Percentiles rank a stretch among this genome's conserved stretches.
phyloP scores from a whole-genome alignment of 192 early-diverging fungal species.

The Backusella circina region DNA sequence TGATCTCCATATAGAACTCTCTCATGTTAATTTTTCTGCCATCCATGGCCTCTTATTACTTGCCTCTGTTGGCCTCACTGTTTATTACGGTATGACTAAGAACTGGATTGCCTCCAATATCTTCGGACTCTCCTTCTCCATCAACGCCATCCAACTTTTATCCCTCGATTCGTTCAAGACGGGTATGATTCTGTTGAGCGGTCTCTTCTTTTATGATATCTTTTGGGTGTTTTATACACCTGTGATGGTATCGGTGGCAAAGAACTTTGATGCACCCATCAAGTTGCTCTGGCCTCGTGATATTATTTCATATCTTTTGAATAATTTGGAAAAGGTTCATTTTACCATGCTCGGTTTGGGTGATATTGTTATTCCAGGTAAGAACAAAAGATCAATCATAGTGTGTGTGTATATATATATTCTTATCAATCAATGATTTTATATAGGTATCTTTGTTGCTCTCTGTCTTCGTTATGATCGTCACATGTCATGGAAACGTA shows the following conservation, averaged over 20 bases:
- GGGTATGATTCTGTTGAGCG: constrained; percentile 87
- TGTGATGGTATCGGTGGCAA: constrained; percentile 98
- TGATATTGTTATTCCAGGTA: constrained; percentile 95
- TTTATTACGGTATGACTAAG: constrained; percentile 76
- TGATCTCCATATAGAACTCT: constrained; percentile 54
- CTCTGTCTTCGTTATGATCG: constrained; percentile 90
- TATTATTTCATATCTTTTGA: constrained; percentile 48
- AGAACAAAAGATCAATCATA: too few species aligned
- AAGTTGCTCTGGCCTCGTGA: constrained; percentile 90
- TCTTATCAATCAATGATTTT: too few species aligned
- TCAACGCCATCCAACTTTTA: constrained; percentile 81
- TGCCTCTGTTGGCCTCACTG: constrained; percentile 58
- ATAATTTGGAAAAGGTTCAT: constrained; percentile 37
- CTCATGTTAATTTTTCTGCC: constrained; percentile 53
- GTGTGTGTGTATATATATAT: too few species aligned
- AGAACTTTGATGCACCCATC: constrained; percentile 93
- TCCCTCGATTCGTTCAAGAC: constrained; percentile 95
- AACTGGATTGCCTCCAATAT: constrained; percentile 93
- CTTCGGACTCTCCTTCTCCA: constrained; percentile 83
- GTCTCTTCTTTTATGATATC: constrained; percentile 94
- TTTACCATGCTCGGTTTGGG: constrained; percentile 96
- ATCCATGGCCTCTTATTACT: constrained; percentile 64
- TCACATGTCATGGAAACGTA: constrained; percentile 59
- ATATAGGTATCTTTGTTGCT: constrained; percentile 81
- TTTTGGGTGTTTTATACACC: constrained; percentile 99